These are phyloP conservation scores for Salix caprea DNA, from an alignment of 345 rosid species.

Conservation along the genomic window DNA sequence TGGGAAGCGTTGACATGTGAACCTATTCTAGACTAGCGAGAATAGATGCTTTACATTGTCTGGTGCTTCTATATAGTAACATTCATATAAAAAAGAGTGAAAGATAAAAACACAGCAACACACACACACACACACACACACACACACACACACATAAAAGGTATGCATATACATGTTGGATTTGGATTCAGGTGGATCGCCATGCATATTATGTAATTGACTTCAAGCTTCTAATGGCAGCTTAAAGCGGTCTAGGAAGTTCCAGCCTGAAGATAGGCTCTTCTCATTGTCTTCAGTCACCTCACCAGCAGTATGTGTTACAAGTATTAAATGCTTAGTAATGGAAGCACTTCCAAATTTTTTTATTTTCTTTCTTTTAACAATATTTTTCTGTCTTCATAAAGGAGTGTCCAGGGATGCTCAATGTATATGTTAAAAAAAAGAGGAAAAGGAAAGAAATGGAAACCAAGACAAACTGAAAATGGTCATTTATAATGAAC, in stretches of 20 bases:
- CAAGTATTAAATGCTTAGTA: not conserved
- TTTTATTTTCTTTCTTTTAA: not conserved
- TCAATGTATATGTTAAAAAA: not conserved
- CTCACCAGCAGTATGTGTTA: slow-evolving; percentile 75
- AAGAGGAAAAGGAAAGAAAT: not conserved
- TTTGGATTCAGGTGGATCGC: not conserved
- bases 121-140: not conserved
- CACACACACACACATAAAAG: not conserved
- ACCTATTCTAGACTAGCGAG: not conserved
- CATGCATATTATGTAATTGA: not conserved
- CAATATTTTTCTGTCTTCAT: not conserved
- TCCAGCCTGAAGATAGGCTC: slow-evolving; percentile 93
- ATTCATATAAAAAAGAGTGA: not conserved
- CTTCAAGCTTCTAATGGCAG: slow-evolving; percentile 35
- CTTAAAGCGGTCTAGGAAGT: slow-evolving; percentile 91
- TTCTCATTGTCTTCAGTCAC: slow-evolving; percentile 91
- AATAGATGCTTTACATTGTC: not conserved
- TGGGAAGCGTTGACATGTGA: not conserved
- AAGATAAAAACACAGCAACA: not conserved
- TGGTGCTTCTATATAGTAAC: not conserved
- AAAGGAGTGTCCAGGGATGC: not conserved
- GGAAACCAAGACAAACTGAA: not conserved
- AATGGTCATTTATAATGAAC: not conserved
- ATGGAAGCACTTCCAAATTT: not conserved
- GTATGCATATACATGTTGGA: not conserved